These are phyloP conservation scores for Akanthomyces uredinophilus DNA, from an alignment of 2,329 filamentous ascomycete species.

Conservation along the genomic window DNA sequence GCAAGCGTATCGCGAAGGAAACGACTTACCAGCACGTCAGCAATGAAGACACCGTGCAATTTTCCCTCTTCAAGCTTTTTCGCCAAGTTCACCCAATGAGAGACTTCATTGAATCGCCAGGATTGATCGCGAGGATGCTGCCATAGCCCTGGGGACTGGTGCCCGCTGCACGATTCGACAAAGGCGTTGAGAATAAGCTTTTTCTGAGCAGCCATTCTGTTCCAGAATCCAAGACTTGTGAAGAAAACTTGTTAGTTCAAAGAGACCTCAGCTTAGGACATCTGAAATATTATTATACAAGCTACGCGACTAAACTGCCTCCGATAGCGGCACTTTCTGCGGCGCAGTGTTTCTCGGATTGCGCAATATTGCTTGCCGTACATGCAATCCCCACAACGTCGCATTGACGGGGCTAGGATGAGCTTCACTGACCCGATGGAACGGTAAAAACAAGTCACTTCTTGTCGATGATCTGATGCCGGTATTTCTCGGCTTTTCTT, in stretches of 20 bases:
- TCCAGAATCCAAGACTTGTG: not conserved
- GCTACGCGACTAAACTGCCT: not conserved
- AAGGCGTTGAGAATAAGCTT: constrained; percentile 40
- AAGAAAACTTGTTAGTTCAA: too few species aligned
- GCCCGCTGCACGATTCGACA: constrained; percentile 36
- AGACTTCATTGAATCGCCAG: constrained; percentile 53
- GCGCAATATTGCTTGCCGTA: not conserved
- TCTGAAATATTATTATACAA: not conserved
- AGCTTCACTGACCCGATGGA: not conserved
- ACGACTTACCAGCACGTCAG: constrained; percentile 45
- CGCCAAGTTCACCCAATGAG: constrained; percentile 57
- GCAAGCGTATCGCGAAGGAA: not conserved
- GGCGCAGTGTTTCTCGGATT: not conserved
- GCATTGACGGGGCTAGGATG: not conserved
- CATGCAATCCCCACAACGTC: constrained; percentile 1
- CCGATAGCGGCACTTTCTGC: not conserved
- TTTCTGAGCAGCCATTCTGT: constrained; percentile 18
- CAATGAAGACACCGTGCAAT: constrained; percentile 63
- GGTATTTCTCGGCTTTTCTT: not conserved
- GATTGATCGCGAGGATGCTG: constrained; percentile 60
- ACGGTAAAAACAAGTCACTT: not conserved
- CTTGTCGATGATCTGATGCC: not conserved
- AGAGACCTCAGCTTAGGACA: too few species aligned
- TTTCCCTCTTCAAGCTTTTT: constrained; percentile 39
- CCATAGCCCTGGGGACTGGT: constrained; percentile 47